A percentile compares a stretch with the other conserved stretches of the same genome.
Conservation (phyloP, 2,329 filamentous ascomycete species). For the Alternaria metachromatica region DNA sequence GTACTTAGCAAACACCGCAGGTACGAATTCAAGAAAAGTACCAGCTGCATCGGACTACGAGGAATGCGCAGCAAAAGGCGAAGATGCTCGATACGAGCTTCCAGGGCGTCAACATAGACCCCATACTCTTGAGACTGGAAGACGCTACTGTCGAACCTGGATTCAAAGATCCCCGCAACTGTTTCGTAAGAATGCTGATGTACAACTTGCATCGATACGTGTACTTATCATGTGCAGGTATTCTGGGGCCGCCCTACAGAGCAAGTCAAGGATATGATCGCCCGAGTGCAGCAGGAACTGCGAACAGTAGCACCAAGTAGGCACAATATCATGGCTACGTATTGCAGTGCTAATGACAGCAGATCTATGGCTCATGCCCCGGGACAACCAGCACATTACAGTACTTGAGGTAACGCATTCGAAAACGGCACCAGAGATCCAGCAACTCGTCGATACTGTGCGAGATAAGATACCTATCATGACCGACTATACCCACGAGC, state of each 20-base stretch:
- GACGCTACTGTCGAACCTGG: conserved; percentile 68
- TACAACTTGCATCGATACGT: neutral
- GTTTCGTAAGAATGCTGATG: conserved; percentile 60
- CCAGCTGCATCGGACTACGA: conserved; percentile 72
- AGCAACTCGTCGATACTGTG: conserved; percentile 65
- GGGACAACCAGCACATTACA: conserved; percentile 81
- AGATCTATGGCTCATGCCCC: conserved; percentile 89
- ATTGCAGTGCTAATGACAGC: conserved; percentile 7
- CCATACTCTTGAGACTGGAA: conserved; percentile 73
- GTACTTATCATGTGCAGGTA: conserved; percentile 39
- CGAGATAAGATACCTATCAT: conserved; percentile 64
- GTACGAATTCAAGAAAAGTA: conserved; percentile 75
- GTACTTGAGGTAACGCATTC: conserved; percentile 85
- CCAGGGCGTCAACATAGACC: conserved; percentile 75
- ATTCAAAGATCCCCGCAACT: conserved; percentile 78
- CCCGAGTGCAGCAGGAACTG: conserved; percentile 71
- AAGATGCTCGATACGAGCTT: conserved; percentile 76
- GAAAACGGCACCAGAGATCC: conserved; percentile 72
- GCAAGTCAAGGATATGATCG: conserved; percentile 71
- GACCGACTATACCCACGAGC: conserved; percentile 68
- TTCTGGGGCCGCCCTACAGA: conserved; percentile 86
- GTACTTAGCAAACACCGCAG: conserved; percentile 49
- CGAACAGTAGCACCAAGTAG: conserved; percentile 71
- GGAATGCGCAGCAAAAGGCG: conserved; percentile 77
- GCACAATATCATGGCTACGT: conserved; percentile 31